Base-by-base conservation (phyloP, 2,329 filamentous ascomycete species). In the Pseudonectria buxi region DNA sequence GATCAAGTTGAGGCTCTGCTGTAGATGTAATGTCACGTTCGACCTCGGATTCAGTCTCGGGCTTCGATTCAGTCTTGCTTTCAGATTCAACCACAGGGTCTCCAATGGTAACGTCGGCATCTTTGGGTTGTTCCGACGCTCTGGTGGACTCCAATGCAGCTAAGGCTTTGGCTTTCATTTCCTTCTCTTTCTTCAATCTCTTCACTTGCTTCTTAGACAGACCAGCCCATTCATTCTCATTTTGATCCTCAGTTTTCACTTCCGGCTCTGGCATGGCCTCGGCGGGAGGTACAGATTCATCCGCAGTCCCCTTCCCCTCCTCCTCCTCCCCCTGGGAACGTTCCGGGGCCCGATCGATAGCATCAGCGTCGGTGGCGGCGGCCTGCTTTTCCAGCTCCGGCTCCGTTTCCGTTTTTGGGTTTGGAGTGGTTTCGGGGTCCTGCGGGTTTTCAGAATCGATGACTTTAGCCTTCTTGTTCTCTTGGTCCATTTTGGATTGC, bases 401-500 rank as follows among this genome's bases (percentile, higher is more conserved):
- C 39, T 42, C 36, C 44, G 45, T 44, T 41, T 53, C 45, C 42
- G 10, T 24, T 26, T 29, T 37, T 28, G 32, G 16, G 32, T 39
- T 41, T 39, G 37, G 39, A 15, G 38, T 43, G 35, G 39, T 46
- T 39, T 58, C 41, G 39, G 50, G 41, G 45, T 56, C 49, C 48
- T 58, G 51, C 44, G 46, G 41, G 39, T 43, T 41, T 45, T 51
- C 41, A 53, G 45, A 46, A 45, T 51, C 53, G 40, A 43, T 41
- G 43, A 55, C 44, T 49, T 59, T 57, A 54, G 54, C 45, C 43
- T 53, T 54, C 35, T 59, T 59, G 39, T 61, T 55, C 37, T 54
- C 54, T 39, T 61, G 57, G 39, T 57, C 51, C 39, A 55, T 57
- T 40, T 57, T 50, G 34, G 53, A 50, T 37, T 41, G 43, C 39